Evolutionary conservation across 177 flowering plant genomes (phyloP).

Genomic region (Telopea speciosissima): DNA sequence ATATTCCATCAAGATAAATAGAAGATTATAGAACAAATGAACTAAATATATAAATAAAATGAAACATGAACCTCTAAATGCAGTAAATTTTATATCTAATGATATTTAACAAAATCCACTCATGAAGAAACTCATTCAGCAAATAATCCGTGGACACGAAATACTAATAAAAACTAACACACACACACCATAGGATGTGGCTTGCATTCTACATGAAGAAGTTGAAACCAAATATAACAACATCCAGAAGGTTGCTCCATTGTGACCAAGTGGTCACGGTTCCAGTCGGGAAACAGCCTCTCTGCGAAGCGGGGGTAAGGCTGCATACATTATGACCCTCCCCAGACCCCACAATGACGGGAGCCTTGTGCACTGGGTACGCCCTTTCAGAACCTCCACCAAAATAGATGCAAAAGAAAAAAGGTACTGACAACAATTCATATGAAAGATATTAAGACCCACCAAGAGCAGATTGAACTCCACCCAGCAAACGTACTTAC

Average conservation of each 20-base stretch:
- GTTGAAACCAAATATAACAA: neutral
- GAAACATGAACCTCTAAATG: neutral
- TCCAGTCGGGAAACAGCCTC: no score
- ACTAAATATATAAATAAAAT: neutral
- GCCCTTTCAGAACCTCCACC: no score
- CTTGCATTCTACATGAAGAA: neutral
- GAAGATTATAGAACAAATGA: neutral
- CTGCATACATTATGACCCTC: no score
- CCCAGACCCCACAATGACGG: no score
- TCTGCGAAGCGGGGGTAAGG: no score
- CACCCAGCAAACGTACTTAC: neutral
- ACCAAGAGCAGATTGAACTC: neutral
- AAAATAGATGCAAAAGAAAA: no score
- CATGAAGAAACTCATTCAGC: no score
- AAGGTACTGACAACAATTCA: neutral
- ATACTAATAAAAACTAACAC: neutral
- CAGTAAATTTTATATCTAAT: neutral
- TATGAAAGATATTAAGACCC: neutral
- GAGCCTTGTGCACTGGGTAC: no score
- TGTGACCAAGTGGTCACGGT: no score
- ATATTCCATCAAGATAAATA: slow-evolving; percentile 1
- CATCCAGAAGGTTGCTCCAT: no score
- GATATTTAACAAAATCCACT: neutral
- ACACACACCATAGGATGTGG: neutral
- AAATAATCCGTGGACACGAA: neutral